Percentiles rank a stretch among this genome's conserved stretches.
phyloP scores from a whole-genome alignment of 306 rosid genomes.

The Cucumis hystrix region DNA sequence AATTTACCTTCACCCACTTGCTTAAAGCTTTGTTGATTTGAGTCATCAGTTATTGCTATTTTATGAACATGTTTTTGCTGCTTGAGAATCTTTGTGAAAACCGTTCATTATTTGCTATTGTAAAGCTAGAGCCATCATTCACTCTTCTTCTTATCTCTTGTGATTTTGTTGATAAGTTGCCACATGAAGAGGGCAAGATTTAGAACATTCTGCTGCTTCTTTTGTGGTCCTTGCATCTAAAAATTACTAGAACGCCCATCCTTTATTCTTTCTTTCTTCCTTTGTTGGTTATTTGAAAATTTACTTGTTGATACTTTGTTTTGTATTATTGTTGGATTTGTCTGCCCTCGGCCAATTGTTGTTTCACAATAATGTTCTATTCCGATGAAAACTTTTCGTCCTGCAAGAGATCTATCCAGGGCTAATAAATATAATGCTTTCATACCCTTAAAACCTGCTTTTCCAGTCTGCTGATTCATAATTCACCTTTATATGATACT shows the following conservation, averaged over 20 bases:
- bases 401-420: neutral
- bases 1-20: too few relatives aligned
- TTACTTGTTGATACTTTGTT: neutral
- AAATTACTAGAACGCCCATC: neutral
- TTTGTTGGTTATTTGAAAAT: neutral
- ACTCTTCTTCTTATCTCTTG: neutral
- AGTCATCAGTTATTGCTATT: neutral
- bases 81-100: neutral
- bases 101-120: neutral
- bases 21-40: neutral
- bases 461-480: slow-evolving; percentile 6
- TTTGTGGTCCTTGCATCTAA: neutral
- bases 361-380: neutral
- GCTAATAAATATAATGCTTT: neutral
- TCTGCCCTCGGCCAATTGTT: neutral
- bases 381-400: neutral
- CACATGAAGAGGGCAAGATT: neutral
- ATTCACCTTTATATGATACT: slow-evolving; percentile 7
- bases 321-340: neutral
- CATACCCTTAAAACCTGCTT: neutral
- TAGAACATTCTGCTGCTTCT: neutral
- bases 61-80: neutral
- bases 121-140: neutral
- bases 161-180: neutral
- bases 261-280: neutral